Percentiles rank a stretch among this genome's conserved stretches.
These are phyloP conservation scores for Teratosphaeria pseudoeucalypti DNA, from an alignment of 2,329 filamentous ascomycete species.

Conservation along the genomic window DNA sequence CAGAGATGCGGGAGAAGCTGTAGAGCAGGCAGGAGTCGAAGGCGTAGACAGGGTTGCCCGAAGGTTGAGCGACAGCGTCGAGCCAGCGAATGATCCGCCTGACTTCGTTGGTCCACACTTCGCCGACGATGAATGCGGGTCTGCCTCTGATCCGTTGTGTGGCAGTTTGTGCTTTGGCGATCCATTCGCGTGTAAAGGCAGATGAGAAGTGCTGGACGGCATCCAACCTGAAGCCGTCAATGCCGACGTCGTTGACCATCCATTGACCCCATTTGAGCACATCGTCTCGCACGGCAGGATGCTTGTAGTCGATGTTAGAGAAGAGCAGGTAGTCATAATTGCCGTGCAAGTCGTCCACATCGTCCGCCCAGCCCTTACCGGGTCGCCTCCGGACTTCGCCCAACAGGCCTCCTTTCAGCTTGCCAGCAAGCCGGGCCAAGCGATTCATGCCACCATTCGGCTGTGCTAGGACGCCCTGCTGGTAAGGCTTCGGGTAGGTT, in stretches of 20 bases:
- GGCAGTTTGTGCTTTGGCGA: conserved; percentile 44
- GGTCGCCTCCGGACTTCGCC: conserved; percentile 10
- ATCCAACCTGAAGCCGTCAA: conserved; percentile 60
- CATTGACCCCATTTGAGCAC: conserved; percentile 58
- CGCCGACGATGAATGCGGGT: conserved; percentile 56
- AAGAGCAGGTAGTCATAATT: conserved; percentile 65
- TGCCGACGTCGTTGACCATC: conserved; percentile 50
- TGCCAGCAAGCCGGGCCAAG: conserved; percentile 14
- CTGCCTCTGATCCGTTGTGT: conserved; percentile 27
- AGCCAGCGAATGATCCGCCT: conserved; percentile 46
- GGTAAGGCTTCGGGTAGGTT: conserved; percentile 15
- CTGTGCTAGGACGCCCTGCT: conserved; percentile 2
- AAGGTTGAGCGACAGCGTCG: conserved; percentile 33
- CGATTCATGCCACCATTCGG: conserved; percentile 5
- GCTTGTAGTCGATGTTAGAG: conserved; percentile 55
- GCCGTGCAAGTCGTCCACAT: conserved; percentile 53
- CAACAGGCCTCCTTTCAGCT: conserved; percentile 1
- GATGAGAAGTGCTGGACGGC: conserved; percentile 63
- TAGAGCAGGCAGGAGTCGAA: conserved; percentile 62
- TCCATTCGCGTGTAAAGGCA: conserved; percentile 56
- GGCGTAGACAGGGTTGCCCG: conserved; percentile 42
- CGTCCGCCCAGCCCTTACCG: conserved; percentile 53
- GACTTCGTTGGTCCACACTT: conserved; percentile 56
- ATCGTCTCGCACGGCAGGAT: conserved; percentile 54
- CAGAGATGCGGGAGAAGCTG: conserved; percentile 54